Evolutionary conservation across 495 filamentous ascomycete species (phyloP).

Genomic region (Aspergillus homomorphus): DNA sequence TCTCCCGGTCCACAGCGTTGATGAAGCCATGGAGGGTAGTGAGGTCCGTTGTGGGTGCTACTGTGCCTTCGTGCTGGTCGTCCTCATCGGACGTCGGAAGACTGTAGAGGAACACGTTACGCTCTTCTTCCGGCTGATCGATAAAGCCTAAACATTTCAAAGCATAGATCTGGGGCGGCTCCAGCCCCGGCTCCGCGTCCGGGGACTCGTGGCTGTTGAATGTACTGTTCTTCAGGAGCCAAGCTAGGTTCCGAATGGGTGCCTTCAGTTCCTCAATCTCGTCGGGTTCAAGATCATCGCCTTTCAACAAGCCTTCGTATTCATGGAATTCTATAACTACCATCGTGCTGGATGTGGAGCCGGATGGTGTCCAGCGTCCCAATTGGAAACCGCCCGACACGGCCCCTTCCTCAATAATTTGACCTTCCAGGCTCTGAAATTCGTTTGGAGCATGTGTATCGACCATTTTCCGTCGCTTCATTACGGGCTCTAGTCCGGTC

Average conservation of each 20-base stretch:
- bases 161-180: constrained; percentile 24
- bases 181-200: not conserved
- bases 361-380: constrained; percentile 13
- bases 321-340: constrained; percentile 23
- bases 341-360: not conserved
- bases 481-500: constrained; percentile 20
- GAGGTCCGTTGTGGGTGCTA: constrained; percentile 1
- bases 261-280: constrained; percentile 17
- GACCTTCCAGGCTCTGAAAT: constrained; percentile 18
- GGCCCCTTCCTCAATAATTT: constrained; percentile 14
- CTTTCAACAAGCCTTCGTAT: constrained; percentile 17
- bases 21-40: constrained; percentile 23
- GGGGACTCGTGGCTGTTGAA: constrained; percentile 7
- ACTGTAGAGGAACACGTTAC: constrained; percentile 18
- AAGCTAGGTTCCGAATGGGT: constrained; percentile 19
- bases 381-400: constrained; percentile 14
- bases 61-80: not conserved
- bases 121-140: constrained; percentile 20
- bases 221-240: constrained; percentile 22
- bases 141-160: constrained; percentile 21
- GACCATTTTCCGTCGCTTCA: constrained; percentile 16
- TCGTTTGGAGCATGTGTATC: constrained; percentile 17
- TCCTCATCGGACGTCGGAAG: constrained; percentile 10
- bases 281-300: constrained; percentile 19
- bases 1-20: constrained; percentile 16